Evolutionary conservation across 2,329 filamentous ascomycete genomes (phyloP), one percentile per base, ranked within the genome.

Genomic region (Monosporascus sp.): DNA sequence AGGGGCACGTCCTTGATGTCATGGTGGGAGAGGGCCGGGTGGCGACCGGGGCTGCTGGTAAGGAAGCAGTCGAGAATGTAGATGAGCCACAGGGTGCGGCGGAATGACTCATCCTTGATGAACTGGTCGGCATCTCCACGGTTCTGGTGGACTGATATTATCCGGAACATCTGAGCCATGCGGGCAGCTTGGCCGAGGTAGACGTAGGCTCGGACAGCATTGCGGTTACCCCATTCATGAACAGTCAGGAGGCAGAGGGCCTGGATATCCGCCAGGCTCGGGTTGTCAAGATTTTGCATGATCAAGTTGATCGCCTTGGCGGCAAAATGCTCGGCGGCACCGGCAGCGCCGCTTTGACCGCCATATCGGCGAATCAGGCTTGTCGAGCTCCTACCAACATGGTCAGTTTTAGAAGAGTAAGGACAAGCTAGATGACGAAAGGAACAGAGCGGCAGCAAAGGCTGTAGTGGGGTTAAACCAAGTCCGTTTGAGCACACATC

Each of bases 101-200:
- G 79, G 65, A 83, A 80, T 1, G 80, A 81, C 65, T 85, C 81
- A 48, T 84, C 80, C 58, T 81, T 78, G 14, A 83, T 74, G 63
- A 84, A 85, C 60, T 80, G 78, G 59, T 83, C 80, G n/a, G 77
- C 75, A 41, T 80, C 78, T 38, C 70, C 66, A 17, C 74, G 72
- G 43, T 72, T 68, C 58, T 80, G 76, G 59, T 82, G 80, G 41
- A 74, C 75, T 60, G 82, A 79, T 46, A 84, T 75, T 52, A 85
- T 79, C 57, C 80, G 76, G 61, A 79, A 83, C 81, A 85, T 85
- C 69, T 85, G 81, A 35, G 81, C 75, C 80, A 85, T 83, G 54
- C 81, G 79, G n/a, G 80, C 77, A 35, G 81, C 81, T 64, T 84
- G 81, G 57, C 81, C 81, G 24, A 85, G 74, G 63, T 83, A 83